Conservation (phyloP, 2,329 filamentous ascomycete species). For the Penicillium occitanis region DNA sequence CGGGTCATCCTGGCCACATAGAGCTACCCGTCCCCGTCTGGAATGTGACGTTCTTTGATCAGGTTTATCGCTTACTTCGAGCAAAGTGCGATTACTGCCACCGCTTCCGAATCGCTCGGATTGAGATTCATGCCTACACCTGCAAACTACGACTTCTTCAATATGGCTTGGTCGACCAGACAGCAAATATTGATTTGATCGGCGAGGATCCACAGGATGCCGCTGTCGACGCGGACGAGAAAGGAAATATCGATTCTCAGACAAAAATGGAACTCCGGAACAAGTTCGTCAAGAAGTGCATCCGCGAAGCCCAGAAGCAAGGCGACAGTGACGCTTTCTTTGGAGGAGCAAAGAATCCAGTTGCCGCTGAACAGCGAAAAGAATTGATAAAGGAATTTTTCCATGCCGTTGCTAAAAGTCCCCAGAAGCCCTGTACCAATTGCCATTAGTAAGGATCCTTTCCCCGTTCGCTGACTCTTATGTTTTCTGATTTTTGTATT, state of each 20-base stretch:
- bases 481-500: constrained; percentile 25
- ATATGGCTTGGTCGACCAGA: constrained; percentile 74
- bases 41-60: constrained; percentile 95
- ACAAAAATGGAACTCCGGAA: constrained; percentile 57
- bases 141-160: constrained; percentile 86
- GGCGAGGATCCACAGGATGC: constrained; percentile 58
- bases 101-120: constrained; percentile 74
- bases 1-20: constrained; percentile 92
- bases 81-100: constrained; percentile 91
- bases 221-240: constrained; percentile 47
- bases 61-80: constrained; percentile 78
- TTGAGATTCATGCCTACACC: constrained; percentile 72
- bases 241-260: constrained; percentile 58
- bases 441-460: constrained; percentile 53
- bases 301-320: constrained; percentile 60
- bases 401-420: constrained; percentile 64
- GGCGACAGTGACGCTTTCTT: constrained; percentile 44
- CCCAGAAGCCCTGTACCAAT: constrained; percentile 63
- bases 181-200: constrained; percentile 57
- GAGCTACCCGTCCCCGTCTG: constrained; percentile 91
- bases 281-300: constrained; percentile 70
- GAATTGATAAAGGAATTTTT: constrained; percentile 79
- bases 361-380: constrained; percentile 73
- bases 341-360: constrained; percentile 72
- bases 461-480: constrained; percentile 13